Evolutionary conservation across 192 early-diverging fungal genomes (phyloP), one percentile per base, ranked within the genome.

Genomic region (Podila clonocystis): DNA sequence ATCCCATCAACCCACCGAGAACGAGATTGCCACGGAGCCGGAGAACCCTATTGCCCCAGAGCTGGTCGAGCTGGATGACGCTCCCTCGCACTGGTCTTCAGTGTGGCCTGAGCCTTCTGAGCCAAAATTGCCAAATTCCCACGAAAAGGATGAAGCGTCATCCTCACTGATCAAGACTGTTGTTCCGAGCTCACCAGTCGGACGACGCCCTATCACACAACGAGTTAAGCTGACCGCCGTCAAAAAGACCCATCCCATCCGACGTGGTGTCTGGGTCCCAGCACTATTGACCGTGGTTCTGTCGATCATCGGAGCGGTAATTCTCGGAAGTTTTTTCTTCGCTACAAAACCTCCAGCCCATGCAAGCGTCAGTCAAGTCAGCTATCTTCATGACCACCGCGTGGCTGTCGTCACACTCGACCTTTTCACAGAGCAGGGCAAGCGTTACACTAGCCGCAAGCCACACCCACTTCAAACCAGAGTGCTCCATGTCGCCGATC

Each of bases 401-500:
- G 17, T 33, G 29, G 59, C 59, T 0, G 59, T 61, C 4, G 59
- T 61, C 26, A 28, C 26, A 19, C 22, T 61, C 15, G 59, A 61
- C 30, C 59, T 61, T 61, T 61, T 61, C 59, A 61, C 26, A 1
- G 41, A 45, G 41, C 41, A 45, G 62, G 24, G 28, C 61, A 4
- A 63, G 29, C 31, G 22, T 5, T 63, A 55, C 49, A n/a, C 59
- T 69, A 12, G 67, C 68, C 13, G 64, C 50, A 45, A 71, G 65
- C 63, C 76, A 79, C 26, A 45, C 67, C 28, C 65, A 17, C 41
- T 45, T 45, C 41, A 45, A 45, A 8, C 41, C 41, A 45, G 76
- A 15, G 65, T 79, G 4, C 38, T 79, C 28, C 24, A 28, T 9
- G 24, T 68, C 45, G 55, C 67, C 59, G 68, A 24, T 20, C 52